phyloP scores from a whole-genome alignment of 176 grass and related monocot genomes.

The Dactylis glomerata region DNA sequence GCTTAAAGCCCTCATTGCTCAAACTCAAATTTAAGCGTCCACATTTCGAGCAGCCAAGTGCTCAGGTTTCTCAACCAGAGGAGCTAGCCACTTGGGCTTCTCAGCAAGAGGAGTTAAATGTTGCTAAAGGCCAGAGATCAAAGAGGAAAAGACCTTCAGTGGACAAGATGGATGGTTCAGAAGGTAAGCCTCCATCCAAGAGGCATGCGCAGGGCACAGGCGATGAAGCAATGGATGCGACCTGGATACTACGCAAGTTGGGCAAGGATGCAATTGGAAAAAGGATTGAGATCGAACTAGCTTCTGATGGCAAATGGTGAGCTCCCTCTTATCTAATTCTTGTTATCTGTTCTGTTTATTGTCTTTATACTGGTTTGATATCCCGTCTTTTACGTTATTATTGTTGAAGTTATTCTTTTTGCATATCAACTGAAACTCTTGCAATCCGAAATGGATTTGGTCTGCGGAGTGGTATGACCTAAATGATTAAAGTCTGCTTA shows the following conservation, averaged over 20 bases:
- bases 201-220: constrained; percentile 41
- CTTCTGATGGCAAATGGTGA: constrained; percentile 68
- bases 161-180: constrained; percentile 52
- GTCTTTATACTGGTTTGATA: not conserved
- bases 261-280: constrained; percentile 91
- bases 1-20: constrained; percentile 72
- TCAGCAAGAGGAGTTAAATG: constrained; percentile 64
- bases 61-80: constrained; percentile 46
- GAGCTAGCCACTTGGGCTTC: constrained; percentile 48
- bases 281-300: constrained; percentile 67
- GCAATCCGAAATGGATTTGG: constrained; percentile 1
- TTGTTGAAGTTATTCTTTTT: not conserved
- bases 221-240: constrained; percentile 66
- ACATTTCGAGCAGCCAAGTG: constrained; percentile 74
- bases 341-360: not conserved
- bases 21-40: constrained; percentile 99
- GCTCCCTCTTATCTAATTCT: constrained; percentile 3
- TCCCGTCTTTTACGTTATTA: not conserved
- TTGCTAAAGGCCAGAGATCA: constrained; percentile 94
- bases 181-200: constrained; percentile 39
- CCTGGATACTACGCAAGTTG: constrained; percentile 87
- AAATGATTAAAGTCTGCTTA: not conserved
- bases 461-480: not conserved
- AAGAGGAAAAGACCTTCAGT: constrained; percentile 87
- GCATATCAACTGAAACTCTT: not conserved